These are phyloP conservation scores for Ceratocystis albifundus DNA, from an alignment of 2,329 filamentous ascomycete genomes.

Conservation along the genomic window DNA sequence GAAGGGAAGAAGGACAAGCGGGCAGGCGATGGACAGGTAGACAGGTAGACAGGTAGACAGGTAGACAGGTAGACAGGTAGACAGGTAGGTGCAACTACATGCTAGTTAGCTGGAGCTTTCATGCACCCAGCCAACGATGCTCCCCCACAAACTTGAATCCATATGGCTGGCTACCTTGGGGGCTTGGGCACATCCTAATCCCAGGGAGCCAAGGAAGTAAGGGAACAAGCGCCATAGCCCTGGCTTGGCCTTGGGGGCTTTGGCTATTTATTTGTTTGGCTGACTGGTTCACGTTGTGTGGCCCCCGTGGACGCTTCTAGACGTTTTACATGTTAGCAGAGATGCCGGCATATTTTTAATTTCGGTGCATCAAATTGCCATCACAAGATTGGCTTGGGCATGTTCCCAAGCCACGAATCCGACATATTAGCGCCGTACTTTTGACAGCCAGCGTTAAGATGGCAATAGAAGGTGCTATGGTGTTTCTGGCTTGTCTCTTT, in stretches of 20 bases:
- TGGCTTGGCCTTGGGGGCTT: background rate
- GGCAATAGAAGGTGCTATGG: too few species aligned
- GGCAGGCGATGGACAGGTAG: background rate
- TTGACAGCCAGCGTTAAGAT: background rate
- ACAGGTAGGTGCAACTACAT: background rate
- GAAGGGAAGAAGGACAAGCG: background rate
- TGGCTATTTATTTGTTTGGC: background rate
- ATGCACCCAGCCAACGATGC: background rate
- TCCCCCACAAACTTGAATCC: slow-evolving; percentile 4
- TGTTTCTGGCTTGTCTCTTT: background rate
- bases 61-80: background rate
- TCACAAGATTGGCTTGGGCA: background rate
- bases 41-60: too few species aligned
- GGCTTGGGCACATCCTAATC: background rate
- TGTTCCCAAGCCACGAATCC: background rate
- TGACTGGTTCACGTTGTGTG: background rate
- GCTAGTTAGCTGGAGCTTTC: background rate
- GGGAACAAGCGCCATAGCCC: background rate
- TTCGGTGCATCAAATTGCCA: background rate
- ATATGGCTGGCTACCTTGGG: background rate
- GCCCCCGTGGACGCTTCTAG: background rate
- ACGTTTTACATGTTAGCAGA: slow-evolving; percentile 1
- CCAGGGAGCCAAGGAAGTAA: background rate
- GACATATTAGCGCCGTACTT: background rate
- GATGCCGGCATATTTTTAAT: background rate